Base-by-base conservation (phyloP, 805 yeast species). In the Ogataea salicorniae region DNA sequence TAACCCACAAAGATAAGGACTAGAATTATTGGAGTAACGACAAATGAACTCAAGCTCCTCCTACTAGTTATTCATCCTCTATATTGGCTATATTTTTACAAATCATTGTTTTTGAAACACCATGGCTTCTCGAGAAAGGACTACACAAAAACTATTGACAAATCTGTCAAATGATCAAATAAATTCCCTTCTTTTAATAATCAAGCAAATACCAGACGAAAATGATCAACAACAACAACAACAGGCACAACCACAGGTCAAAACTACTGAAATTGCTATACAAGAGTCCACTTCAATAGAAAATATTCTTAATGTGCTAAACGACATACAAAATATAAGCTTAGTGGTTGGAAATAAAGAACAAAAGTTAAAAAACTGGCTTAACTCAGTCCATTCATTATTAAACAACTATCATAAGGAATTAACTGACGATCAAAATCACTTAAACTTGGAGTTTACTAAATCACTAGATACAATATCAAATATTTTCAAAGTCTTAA, bases 401-500 rank as follows among this genome's bases (percentile, higher is more conserved):
- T 34, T 56, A 6, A 37, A 9, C 1, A 48, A 39, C 22, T 50
- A 52, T 16, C 14, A 46, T 5, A 37, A 43, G 13, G 56, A 56
- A 33, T 39, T 54, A n/a, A 35, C 43, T 35, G 44, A 49, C 4
- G 47, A 47, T 23, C 54, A 58, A 42, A 29, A 49, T 6, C 46
- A 33, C 8, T 34, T 62, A 36, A 59, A 56, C 31, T 45, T 33
- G 7, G 56, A 60, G n/a, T 61, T 61, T 40, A 34, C 48, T 2
- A 53, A 56, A 20, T 59, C 63, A 2, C 43, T 64, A 34, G 63
- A 62, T 31, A 53, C 67, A 5, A 55, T 61, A 3, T 37, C 60
- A 2, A 58, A 57, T 43, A 55, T 64, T 11, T 55, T 56, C 35
- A 39, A 43, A 11, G 40, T 57, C 35, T 33, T 55, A 41, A 52